phyloP scores from a whole-genome alignment of 306 rosid species.

The Delonix regia region DNA sequence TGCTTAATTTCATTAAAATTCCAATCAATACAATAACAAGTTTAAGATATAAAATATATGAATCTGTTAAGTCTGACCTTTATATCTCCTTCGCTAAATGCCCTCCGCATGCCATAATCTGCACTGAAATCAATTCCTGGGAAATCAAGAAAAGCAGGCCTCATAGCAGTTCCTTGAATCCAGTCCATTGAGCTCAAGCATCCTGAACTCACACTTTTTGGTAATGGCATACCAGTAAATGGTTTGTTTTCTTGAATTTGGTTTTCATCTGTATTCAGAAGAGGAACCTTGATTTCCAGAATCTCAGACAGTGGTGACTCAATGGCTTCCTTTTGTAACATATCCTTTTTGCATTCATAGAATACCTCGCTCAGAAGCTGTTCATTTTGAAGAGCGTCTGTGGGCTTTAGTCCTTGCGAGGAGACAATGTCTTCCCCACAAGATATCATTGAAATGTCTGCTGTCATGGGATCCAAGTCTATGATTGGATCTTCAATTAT shows the following conservation, averaged over 20 bases:
- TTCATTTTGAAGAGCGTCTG: conserved; percentile 76
- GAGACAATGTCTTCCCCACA: conserved; percentile 66
- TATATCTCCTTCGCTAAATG: conserved; percentile 92
- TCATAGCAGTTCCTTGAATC: conserved; percentile 63
- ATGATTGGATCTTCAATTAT: conserved; percentile 65
- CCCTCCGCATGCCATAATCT: conserved; percentile 80
- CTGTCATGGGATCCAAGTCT: conserved; percentile 64
- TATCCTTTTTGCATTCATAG: conserved; percentile 79
- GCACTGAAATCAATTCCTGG: conserved; percentile 66
- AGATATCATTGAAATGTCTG: conserved; percentile 80
- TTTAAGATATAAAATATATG: neutral
- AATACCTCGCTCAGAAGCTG: conserved; percentile 80
- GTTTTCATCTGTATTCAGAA: conserved; percentile 48
- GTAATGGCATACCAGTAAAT: conserved; percentile 49
- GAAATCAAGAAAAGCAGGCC: conserved; percentile 64
- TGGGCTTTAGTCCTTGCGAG: conserved; percentile 66
- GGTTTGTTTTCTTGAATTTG: conserved; percentile 58
- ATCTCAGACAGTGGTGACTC: conserved; percentile 60
- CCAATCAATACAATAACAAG: neutral
- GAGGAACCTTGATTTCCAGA: conserved; percentile 68
- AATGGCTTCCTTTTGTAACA: conserved; percentile 66
- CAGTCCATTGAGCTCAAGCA: conserved; percentile 77
- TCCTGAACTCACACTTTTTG: conserved; percentile 74
- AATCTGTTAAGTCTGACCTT: conserved; percentile 63
- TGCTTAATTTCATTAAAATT: neutral